A percentile compares a stretch with the other conserved stretches of the same genome.
These are phyloP conservation scores for Lupinus albus DNA, from an alignment of 306 rosid genomes.

Conservation along the genomic window DNA sequence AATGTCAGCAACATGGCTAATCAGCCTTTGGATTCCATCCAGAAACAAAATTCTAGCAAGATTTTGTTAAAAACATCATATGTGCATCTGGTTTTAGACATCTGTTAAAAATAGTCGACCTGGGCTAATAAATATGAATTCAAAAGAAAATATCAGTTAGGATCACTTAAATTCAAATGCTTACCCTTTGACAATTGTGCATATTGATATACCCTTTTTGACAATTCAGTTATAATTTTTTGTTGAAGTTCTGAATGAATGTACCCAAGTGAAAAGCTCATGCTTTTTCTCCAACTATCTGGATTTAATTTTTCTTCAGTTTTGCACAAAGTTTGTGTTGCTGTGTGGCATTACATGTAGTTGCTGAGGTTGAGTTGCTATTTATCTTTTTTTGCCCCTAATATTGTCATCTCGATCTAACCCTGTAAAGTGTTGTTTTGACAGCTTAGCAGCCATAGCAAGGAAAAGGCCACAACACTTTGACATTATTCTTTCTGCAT, in stretches of 20 bases:
- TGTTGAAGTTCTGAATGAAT: constrained; percentile 11
- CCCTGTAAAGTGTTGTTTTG: constrained; percentile 40
- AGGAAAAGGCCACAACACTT: constrained; percentile 84
- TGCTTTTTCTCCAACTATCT: too few species aligned
- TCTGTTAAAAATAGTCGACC: not conserved
- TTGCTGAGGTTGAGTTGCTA: constrained; percentile 32
- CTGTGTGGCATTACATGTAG: constrained; percentile 33
- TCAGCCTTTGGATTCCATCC: not conserved
- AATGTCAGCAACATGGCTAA: not conserved
- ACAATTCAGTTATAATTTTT: constrained; percentile 27
- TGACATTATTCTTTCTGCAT: constrained; percentile 60
- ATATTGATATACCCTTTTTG: too few species aligned
- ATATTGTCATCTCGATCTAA: constrained; percentile 36
- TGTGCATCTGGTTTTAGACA: constrained; percentile 22
- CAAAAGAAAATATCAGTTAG: constrained; percentile 19
- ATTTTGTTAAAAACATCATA: constrained; percentile 6
- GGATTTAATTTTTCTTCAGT: not conserved
- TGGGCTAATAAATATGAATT: constrained; percentile 17
- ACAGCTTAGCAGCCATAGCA: constrained; percentile 88
- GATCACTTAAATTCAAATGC: constrained; percentile 6
- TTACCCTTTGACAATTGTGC: not conserved
- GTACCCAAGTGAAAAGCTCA: not conserved
- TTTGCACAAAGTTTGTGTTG: constrained; percentile 26
- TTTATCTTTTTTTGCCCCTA: not conserved
- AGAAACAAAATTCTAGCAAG: not conserved